Evolutionary conservation across 2,329 filamentous ascomycete species (phyloP), one percentile per base, ranked within the genome.

Genomic region (Colletotrichum higginsianum): DNA sequence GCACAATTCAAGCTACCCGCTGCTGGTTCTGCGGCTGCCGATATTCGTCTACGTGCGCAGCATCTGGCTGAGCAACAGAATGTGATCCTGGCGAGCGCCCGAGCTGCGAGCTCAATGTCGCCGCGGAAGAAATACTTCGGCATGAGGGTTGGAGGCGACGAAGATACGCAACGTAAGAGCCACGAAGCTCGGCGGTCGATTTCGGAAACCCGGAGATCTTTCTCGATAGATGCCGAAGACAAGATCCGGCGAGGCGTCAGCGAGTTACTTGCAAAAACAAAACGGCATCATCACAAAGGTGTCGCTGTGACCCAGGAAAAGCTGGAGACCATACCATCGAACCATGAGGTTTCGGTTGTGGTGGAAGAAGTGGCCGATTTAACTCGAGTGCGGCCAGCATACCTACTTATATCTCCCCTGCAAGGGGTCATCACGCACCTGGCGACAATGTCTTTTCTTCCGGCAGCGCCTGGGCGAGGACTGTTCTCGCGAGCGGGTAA

Each of bases 1-100:
- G 80, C 85, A 1, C 81, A 87, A 1, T 94, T 96, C 75, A 78
- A 82, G 9, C 79, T 82, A 0, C 87, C 90, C 0, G 74, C 82
- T 3, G 76, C 79, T n/a, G 89, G 86, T 49, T 90, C 90, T 0
- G 81, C 90, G 5, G 87, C 90, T 0, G 87, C 90, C 16, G 92
- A 94, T 76, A 93, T 97, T 58, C 85, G 92, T 2, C 83, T 92
- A 0, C 89, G 91, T 56, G 94, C 95, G 0, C 85, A 89, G 55
- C 89, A 90, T 70, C 84, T 97, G 7, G 92, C 93, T 1, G 85
- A 86, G 35, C 87, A 91, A 74, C 91, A 91, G 74, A 90, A 87
- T 62, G 79, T 82, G 1, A 83, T 87, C 18, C 82, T 86, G 57
- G 80, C 76, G 0, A 81, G 80, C 46, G 78, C 78, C 21, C 81